A percentile compares a stretch with the other conserved stretches of the same genome.
Conservation (phyloP, 495 filamentous ascomycete genomes). For the Paragyromitra xinjiangensis region DNA sequence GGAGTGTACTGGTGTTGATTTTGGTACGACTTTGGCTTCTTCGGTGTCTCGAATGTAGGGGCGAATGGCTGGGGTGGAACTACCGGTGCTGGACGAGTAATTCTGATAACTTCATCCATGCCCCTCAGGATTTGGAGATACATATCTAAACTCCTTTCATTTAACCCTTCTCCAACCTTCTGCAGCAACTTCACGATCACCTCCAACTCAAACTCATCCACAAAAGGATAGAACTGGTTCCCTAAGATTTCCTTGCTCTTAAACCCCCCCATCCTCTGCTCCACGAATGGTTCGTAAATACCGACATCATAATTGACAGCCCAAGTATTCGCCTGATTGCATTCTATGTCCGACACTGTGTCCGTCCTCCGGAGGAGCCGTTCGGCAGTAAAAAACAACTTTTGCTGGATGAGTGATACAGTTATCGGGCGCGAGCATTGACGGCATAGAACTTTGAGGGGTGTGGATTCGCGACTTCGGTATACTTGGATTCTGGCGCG, state of each 20-base stretch:
- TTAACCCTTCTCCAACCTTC: slow-evolving; percentile 32
- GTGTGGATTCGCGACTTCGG: slow-evolving; percentile 15
- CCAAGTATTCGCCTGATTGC: slow-evolving; percentile 40
- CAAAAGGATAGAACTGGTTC: slow-evolving; percentile 28
- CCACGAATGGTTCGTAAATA: slow-evolving; percentile 30
- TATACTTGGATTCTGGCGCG: slow-evolving; percentile 36
- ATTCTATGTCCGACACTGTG: slow-evolving; percentile 13
- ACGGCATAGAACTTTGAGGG: slow-evolving; percentile 33
- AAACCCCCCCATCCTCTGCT: not conserved
- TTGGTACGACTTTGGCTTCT: slow-evolving; percentile 3
- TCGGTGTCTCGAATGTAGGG: slow-evolving; percentile 12
- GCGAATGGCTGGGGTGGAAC: not conserved
- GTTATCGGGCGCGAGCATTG: slow-evolving; percentile 10
- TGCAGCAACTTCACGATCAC: slow-evolving; percentile 19
- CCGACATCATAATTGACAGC: slow-evolving; percentile 40
- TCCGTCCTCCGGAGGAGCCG: slow-evolving; percentile 14
- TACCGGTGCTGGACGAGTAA: not conserved
- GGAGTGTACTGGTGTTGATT: slow-evolving; percentile 6
- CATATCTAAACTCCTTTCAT: slow-evolving; percentile 13
- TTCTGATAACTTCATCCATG: not conserved
- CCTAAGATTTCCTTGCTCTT: slow-evolving; percentile 18
- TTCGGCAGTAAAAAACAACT: slow-evolving; percentile 37
- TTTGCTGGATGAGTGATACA: slow-evolving; percentile 30
- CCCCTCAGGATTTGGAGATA: slow-evolving; percentile 15
- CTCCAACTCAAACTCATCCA: slow-evolving; percentile 28